Evolutionary conservation across 2,329 filamentous ascomycete species (phyloP).

Genomic region (Stachybotrys echinatus): DNA sequence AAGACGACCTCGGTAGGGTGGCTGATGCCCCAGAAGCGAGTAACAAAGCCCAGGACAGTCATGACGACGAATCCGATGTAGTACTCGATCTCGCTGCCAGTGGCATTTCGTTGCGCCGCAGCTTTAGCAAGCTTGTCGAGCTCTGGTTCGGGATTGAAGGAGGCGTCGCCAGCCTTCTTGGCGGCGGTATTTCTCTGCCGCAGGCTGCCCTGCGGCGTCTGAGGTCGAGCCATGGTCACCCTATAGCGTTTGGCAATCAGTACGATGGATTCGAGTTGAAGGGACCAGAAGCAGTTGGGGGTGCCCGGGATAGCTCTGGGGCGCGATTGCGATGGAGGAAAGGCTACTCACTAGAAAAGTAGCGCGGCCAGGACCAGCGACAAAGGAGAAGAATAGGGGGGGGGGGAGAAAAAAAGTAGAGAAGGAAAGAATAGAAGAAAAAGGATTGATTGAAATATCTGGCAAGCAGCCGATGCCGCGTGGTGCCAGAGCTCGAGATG

Average conservation of each 20-base stretch:
- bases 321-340: background rate
- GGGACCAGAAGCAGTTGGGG: background rate
- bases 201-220: constrained; percentile 51
- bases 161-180: constrained; percentile 39
- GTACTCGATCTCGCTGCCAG: constrained; percentile 73
- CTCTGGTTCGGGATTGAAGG: constrained; percentile 38
- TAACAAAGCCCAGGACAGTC: constrained; percentile 80
- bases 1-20: constrained; percentile 97
- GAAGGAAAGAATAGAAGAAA: constrained; percentile 10
- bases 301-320: background rate
- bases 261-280: background rate
- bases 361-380: background rate
- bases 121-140: constrained; percentile 44
- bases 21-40: constrained; percentile 92
- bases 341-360: background rate
- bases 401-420: constrained; percentile 4
- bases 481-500: constrained; percentile 12
- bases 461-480: constrained; percentile 8
- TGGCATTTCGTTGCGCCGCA: constrained; percentile 23
- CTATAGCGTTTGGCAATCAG: background rate
- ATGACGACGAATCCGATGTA: constrained; percentile 71
- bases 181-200: constrained; percentile 52
- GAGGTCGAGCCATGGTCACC: constrained; percentile 39
- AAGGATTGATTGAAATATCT: constrained; percentile 10
- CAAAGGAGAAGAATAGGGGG: background rate